Conservation (phyloP, 805 yeast species). For the Cyberlindnera mississippiensis region DNA sequence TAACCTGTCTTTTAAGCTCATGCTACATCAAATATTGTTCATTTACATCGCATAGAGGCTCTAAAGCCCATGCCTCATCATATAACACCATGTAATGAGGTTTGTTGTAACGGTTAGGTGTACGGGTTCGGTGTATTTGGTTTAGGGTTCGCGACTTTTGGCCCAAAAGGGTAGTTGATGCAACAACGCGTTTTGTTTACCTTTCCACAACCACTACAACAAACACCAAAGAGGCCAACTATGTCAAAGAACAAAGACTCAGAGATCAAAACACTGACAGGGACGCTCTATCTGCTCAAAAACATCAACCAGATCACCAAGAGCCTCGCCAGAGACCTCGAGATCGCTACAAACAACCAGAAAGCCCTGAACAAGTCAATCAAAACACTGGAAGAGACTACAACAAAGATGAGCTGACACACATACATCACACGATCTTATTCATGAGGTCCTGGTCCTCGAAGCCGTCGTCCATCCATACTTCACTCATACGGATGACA, state of each 20-base stretch:
- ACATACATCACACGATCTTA: conserved; percentile 6
- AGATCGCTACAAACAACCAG: conserved; percentile 6
- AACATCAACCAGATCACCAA: conserved; percentile 8
- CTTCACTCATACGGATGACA: conserved; percentile 21
- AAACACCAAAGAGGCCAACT: no score
- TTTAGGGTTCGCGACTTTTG: no score
- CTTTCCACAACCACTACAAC: no score
- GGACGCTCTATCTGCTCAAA: conserved; percentile 7
- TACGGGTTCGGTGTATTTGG: no score
- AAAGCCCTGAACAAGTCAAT: not conserved
- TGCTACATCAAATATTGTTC: no score
- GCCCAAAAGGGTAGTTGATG: no score
- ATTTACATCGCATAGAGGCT: no score
- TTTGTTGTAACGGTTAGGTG: no score
- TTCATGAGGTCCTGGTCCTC: conserved; percentile 16
- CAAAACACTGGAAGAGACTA: not conserved
- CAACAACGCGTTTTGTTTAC: no score
- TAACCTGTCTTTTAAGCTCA: no score
- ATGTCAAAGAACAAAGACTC: conserved; percentile 4
- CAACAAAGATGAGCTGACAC: not conserved
- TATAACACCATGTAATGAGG: no score
- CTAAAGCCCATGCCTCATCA: no score
- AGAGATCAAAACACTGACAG: conserved; percentile 10
- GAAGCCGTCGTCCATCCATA: conserved; percentile 22
- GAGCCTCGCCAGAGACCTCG: conserved; percentile 8